Base-by-base conservation (phyloP, 345 rosid species). In the Heritiera fomes region DNA sequence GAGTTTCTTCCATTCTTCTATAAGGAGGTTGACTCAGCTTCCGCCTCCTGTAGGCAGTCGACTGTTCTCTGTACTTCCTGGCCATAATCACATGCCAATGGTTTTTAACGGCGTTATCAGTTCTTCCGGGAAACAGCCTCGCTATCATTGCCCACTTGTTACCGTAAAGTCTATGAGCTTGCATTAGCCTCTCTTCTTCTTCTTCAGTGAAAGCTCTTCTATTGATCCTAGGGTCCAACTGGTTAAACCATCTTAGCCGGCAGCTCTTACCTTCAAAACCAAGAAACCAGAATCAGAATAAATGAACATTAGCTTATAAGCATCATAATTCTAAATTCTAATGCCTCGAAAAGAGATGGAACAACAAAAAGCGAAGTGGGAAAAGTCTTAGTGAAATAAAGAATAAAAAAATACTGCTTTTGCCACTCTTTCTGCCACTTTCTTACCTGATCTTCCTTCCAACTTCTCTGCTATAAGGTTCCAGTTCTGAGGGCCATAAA, bases 91-190 rank as follows among this genome's bases (percentile, higher is more conserved):
- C 99, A 87, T 96, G 99, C 98, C 98, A 96, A 83, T 96, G 98
- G 73, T 96, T 96, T 94, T 96, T 96, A 41, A 96, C 97, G 43
- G 98, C 94, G 76, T 96, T 96, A 85, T 96, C 99, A n/a, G 99
- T 96, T 79, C 99, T 90, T 32, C 99, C 99, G 23, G 99, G 98
- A 76, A 96, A 96, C 12, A 96, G 88, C 88, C 97, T 87, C 0
- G 99, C 97, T 68, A 96, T 96, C 97, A 96, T 91, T 64, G 99
- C 98, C 99, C 99, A 96, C 83, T 93, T 94, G 92, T 94, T 96
- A 5, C 97, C 99, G 80, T 96, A 94, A 50, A 94, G 85, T 75
- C 98, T 90, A 81, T 96, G 98, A 59, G 97, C 97, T 83, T 92
- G 96, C 93, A 96, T 87, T 43, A 96, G 87, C 80, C 94, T 92